Conservation (phyloP, 2,329 filamentous ascomycete genomes). For the Cercospora brassicicola region DNA sequence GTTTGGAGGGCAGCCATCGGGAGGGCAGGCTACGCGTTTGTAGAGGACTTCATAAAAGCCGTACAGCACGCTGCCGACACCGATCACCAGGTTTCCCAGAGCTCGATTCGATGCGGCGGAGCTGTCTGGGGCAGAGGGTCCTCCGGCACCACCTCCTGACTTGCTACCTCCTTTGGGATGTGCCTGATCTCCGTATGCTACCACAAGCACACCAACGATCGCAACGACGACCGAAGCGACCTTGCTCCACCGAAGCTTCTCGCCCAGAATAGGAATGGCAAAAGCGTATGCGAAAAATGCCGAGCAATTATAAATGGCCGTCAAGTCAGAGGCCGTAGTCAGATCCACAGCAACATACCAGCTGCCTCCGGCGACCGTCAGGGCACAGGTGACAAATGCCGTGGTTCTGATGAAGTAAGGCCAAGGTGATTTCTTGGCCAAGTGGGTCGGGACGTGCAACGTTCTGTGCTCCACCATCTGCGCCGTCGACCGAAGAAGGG, state of each 20-base stretch:
- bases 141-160: constrained; percentile 56
- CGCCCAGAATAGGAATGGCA: constrained; percentile 82
- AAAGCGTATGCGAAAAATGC: constrained; percentile 99
- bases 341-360: constrained; percentile 96
- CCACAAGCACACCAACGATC: constrained; percentile 85
- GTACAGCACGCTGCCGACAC: constrained; percentile 85
- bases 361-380: constrained; percentile 86
- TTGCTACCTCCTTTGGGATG: constrained; percentile 55
- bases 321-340: constrained; percentile 90
- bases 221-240: constrained; percentile 82
- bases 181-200: constrained; percentile 80
- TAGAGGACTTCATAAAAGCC: constrained; percentile 97
- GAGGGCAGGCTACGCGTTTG: constrained; percentile 89
- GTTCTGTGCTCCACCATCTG: constrained; percentile 85
- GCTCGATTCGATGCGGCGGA: constrained; percentile 66
- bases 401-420: constrained; percentile 79
- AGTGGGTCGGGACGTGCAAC: constrained; percentile 60
- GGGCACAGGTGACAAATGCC: constrained; percentile 75
- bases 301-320: constrained; percentile 98
- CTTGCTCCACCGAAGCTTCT: constrained; percentile 82
- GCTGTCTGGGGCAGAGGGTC: constrained; percentile 46
- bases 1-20: constrained; percentile 78
- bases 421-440: constrained; percentile 55
- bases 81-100: constrained; percentile 88
- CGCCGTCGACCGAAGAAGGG: constrained; percentile 63